Evolutionary conservation across 768 basidiomycete genomes (phyloP).

Genomic region (Macrolepiota albuminosa): DNA sequence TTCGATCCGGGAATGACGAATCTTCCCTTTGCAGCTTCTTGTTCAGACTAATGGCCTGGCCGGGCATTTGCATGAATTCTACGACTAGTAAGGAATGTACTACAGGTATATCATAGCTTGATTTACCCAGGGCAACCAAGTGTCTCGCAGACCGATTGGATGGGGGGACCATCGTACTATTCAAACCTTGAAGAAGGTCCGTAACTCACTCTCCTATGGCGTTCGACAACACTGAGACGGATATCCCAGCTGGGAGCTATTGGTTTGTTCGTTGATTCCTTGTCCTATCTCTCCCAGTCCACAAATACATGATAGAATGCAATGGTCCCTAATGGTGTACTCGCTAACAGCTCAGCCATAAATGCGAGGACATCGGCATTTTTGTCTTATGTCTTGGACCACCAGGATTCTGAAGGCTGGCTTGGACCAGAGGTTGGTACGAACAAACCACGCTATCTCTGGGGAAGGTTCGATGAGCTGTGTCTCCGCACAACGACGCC

Average conservation of each 20-base stretch:
- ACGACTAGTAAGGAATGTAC: constrained; percentile 4
- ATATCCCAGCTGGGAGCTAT: constrained; percentile 45
- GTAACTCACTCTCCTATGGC: background rate
- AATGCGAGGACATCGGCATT: constrained; percentile 43
- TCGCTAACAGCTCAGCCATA: constrained; percentile 41
- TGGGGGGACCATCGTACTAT: constrained; percentile 34
- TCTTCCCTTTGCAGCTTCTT: constrained; percentile 24
- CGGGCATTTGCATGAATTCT: constrained; percentile 39
- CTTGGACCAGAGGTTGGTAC: constrained; percentile 52
- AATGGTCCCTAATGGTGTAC: constrained; percentile 48
- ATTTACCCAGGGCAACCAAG: constrained; percentile 13
- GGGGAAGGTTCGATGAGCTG: constrained; percentile 36
- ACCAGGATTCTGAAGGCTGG: constrained; percentile 53
- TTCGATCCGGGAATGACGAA: background rate
- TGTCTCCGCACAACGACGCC: background rate
- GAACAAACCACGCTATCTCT: constrained; percentile 46
- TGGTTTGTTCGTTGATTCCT: constrained; percentile 44
- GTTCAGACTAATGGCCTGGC: constrained; percentile 41
- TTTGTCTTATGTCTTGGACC: constrained; percentile 43
- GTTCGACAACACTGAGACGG: background rate
- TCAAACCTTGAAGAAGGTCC: constrained; percentile 40
- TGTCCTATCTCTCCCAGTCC: background rate
- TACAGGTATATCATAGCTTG: background rate
- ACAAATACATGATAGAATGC: constrained; percentile 32
- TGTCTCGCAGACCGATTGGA: constrained; percentile 38